Base-by-base conservation (phyloP, 2,329 filamentous ascomycete species). In the Thielaviopsis musarum region DNA sequence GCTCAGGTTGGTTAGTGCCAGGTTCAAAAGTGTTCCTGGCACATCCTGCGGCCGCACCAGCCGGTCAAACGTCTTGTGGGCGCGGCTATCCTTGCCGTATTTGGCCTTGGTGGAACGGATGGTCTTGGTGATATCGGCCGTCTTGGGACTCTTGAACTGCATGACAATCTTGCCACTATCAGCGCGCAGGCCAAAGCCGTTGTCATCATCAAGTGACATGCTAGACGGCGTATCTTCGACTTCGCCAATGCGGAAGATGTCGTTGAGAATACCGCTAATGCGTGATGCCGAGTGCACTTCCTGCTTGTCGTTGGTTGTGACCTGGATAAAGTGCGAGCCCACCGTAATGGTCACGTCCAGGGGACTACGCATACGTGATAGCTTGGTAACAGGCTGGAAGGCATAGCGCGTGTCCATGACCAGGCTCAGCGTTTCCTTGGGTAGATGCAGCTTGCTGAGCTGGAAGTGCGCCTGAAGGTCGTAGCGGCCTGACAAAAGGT, bases 91-190 rank as follows among this genome's bases (percentile, higher is more conserved):
- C 66, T 84, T 85, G 59, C 79, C 78, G 62, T 83, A 76, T 65
- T 83, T 85, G 7, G 76, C 72, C 67, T 85, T 86, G 52, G 82
- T 82, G 10, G 72, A 74, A 38, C 81, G 77, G 58, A 87, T 82
- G 12, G 79, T 78, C 67, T 82, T 78, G 3, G 87, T 71, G 21
- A 87, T 75, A 62, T 85, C 83, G 6, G 72, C 67, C 67, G 83
- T 84, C 66, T 79, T 80, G 1, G 81, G 74, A 64, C 83, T 85
- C 19, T 82, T 83, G 67, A 87, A 87, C 66, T 82, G 85, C 82
- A 87, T 85, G 58, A 85, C 78, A 56, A 85, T 82, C 69, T 83
- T 85, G 64, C 83, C 83, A 63, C 81, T 83, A 64, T 87, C 83
- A 2, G 82, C 82, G 56, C 82, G 76, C 28, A 87, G 70, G 0